A percentile compares a stretch with the other conserved stretches of the same genome.
phyloP scores from a whole-genome alignment of 352 stramenopile species.

The Pythium scleroteichum region DNA sequence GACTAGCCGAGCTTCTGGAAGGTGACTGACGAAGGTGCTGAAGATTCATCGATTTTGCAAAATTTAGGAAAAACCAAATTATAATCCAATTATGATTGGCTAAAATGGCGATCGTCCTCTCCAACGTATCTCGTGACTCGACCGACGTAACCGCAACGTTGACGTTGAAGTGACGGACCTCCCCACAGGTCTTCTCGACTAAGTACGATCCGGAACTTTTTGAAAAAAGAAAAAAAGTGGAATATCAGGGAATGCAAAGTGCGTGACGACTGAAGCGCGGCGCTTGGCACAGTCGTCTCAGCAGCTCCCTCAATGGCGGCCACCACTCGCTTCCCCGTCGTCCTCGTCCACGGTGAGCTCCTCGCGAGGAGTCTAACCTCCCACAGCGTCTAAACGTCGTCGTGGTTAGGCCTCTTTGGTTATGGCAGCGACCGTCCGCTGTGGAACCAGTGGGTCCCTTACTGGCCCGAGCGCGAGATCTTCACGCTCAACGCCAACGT shows the following conservation, averaged over 20 bases:
- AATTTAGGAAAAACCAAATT: no score
- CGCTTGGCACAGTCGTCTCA: background rate
- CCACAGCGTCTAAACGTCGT: background rate
- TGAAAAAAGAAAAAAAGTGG: background rate
- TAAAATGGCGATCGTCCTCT: no score
- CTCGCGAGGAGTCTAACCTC: background rate
- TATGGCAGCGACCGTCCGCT: constrained; percentile 30
- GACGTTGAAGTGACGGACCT: no score
- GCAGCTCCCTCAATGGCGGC: constrained; percentile 8
- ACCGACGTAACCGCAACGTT: background rate
- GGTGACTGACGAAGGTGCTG: no score
- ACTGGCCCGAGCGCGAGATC: constrained; percentile 37
- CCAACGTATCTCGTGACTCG: background rate
- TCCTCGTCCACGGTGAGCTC: constrained; percentile 35
- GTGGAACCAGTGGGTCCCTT: constrained; percentile 35
- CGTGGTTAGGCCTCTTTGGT: constrained; percentile 30
- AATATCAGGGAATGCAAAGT: background rate
- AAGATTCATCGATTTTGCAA: no score
- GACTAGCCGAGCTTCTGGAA: no score
- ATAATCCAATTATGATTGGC: no score
- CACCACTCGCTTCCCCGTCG: constrained; percentile 28
- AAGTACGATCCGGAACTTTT: no score
- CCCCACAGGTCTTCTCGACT: no score
- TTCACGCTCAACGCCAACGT: constrained; percentile 35
- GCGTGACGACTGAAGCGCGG: background rate